These are phyloP conservation scores for Clonostachys chloroleuca DNA, from an alignment of 2,329 filamentous ascomycete genomes.

Conservation along the genomic window DNA sequence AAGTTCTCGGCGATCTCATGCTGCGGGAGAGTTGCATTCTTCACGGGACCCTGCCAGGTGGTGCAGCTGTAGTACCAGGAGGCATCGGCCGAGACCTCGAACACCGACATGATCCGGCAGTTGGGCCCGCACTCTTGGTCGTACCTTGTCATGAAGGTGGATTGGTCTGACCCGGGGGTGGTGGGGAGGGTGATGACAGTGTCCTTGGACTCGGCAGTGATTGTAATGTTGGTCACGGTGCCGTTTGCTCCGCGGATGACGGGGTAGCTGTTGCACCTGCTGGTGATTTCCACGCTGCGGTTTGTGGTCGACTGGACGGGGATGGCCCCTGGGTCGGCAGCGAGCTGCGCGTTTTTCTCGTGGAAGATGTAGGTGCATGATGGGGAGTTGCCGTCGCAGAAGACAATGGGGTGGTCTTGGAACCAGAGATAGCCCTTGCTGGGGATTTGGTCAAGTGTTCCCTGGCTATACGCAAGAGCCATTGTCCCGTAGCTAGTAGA, in stretches of 20 bases:
- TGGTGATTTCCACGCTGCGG: slow-evolving; percentile 20
- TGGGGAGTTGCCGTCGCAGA: slow-evolving; percentile 14
- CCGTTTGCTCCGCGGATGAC: slow-evolving; percentile 25
- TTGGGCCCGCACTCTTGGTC: slow-evolving; percentile 11
- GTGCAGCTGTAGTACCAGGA: slow-evolving; percentile 37
- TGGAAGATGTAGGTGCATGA: slow-evolving; percentile 29
- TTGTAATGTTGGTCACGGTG: slow-evolving; percentile 12
- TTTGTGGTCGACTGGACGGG: slow-evolving; percentile 20
- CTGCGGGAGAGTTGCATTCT: slow-evolving; percentile 24
- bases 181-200: slow-evolving; percentile 14
- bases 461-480: slow-evolving; percentile 19
- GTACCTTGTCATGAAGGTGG: slow-evolving; percentile 27
- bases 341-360: slow-evolving; percentile 14
- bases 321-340: slow-evolving; percentile 3
- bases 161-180: slow-evolving; percentile 22
- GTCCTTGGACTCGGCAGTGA: slow-evolving; percentile 12
- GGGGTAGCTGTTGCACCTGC: slow-evolving; percentile 18
- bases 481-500: slow-evolving; percentile 29
- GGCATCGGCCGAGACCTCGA: slow-evolving; percentile 25
- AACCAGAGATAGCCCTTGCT: slow-evolving; percentile 19
- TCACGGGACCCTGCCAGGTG: slow-evolving; percentile 23
- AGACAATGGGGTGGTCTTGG: slow-evolving; percentile 21
- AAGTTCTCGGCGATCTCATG: slow-evolving; percentile 26
- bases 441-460: slow-evolving; percentile 11
- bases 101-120: slow-evolving; percentile 23